These are phyloP conservation scores for Davidsoniella australis DNA, from an alignment of 2,329 filamentous ascomycete genomes.

Conservation along the genomic window DNA sequence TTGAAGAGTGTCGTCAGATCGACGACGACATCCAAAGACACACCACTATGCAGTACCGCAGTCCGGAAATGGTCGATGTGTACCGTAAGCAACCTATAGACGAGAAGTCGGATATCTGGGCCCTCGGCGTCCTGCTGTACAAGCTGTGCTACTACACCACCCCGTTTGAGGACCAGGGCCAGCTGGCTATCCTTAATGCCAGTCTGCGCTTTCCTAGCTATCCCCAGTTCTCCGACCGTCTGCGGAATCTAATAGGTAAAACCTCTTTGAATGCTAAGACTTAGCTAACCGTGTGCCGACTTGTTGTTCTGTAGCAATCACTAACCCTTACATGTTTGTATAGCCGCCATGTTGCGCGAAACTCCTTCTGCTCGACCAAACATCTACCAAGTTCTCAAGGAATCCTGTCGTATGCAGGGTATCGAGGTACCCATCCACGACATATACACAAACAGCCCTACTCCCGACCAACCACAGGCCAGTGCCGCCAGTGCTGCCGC, in stretches of 20 bases:
- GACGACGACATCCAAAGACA: conserved; percentile 96
- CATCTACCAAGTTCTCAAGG: conserved; percentile 81
- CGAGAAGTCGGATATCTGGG: conserved; percentile 98
- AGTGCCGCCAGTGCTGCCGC: conserved; percentile 36
- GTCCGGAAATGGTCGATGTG: conserved; percentile 97
- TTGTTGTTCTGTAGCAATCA: neutral
- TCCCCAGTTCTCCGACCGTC: conserved; percentile 71
- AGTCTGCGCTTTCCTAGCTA: conserved; percentile 83
- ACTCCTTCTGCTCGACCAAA: conserved; percentile 64
- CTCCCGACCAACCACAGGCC: conserved; percentile 41
- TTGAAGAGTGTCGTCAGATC: conserved; percentile 75
- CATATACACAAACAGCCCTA: conserved; percentile 51
- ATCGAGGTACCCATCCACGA: conserved; percentile 77
- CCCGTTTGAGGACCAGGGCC: conserved; percentile 92
- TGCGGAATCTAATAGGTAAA: conserved; percentile 77
- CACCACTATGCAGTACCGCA: conserved; percentile 92
- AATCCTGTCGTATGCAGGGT: conserved; percentile 78
- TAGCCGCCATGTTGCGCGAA: conserved; percentile 81
- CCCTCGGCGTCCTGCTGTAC: conserved; percentile 83
- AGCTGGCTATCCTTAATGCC: conserved; percentile 92
- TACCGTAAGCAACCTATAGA: conserved; percentile 93
- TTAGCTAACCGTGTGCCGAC: neutral
- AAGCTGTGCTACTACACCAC: conserved; percentile 99
- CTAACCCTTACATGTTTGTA: conserved; percentile 4
- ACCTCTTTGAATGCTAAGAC: neutral